phyloP scores from a whole-genome alignment of 2,329 filamentous ascomycete genomes.

The Colletotrichum lini region DNA sequence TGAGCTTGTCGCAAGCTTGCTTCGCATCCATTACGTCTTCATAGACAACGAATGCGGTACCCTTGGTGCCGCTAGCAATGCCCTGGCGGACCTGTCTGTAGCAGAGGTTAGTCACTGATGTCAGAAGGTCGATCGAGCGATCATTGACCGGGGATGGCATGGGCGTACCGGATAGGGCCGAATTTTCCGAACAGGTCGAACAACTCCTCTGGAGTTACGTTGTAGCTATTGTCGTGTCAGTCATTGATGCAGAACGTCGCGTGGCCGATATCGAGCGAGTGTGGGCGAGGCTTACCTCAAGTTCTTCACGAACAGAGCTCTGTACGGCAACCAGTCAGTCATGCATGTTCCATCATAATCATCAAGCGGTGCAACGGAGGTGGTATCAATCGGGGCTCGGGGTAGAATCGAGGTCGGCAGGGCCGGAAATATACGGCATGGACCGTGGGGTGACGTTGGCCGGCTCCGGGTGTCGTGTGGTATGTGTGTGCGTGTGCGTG shows the following conservation, averaged over 20 bases:
- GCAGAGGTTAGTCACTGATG: conserved; percentile 35
- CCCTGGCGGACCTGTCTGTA: conserved; percentile 96
- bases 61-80: conserved; percentile 97
- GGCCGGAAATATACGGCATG: conserved; percentile 25
- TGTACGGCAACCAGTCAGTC: conserved; percentile 60
- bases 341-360: conserved; percentile 33
- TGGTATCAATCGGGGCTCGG: conserved; percentile 16
- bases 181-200: conserved; percentile 99
- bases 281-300: conserved; percentile 81
- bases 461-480: conserved; percentile 32
- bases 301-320: conserved; percentile 99
- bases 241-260: conserved; percentile 27
- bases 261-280: conserved; percentile 59
- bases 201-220: conserved; percentile 97
- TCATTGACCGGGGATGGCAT: background rate
- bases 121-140: background rate
- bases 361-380: conserved; percentile 13
- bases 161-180: conserved; percentile 88
- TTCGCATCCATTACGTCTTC: conserved; percentile 99
- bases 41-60: conserved; percentile 99
- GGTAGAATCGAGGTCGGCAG: conserved; percentile 3
- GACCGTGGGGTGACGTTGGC: conserved; percentile 30
- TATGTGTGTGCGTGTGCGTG: conserved; percentile 30
- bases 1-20: conserved; percentile 98
- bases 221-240: conserved; percentile 78